Percentiles rank a stretch among this genome's conserved stretches.
phyloP scores from a whole-genome alignment of 2,329 filamentous ascomycete species.

The Huntiella omanensis region DNA sequence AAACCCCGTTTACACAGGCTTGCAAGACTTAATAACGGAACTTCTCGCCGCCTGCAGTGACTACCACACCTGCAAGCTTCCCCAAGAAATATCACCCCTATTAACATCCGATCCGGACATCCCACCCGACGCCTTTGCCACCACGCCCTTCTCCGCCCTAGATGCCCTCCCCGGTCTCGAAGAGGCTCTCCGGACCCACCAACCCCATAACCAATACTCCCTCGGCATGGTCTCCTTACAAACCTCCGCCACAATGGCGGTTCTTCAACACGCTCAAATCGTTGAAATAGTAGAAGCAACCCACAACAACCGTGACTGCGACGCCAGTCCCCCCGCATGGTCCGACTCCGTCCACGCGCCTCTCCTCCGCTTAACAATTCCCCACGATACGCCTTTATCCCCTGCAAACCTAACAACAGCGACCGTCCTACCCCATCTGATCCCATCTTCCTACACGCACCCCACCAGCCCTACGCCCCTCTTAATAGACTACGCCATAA shows the following conservation, averaged over 20 bases:
- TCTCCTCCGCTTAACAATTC: slow-evolving; percentile 6
- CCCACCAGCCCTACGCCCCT: slow-evolving; percentile 1
- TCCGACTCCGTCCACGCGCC: slow-evolving; percentile 7
- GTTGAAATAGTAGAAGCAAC: slow-evolving; percentile 7
- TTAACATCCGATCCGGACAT: slow-evolving; percentile 7
- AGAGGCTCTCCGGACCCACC: slow-evolving; percentile 3
- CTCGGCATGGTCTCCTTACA: slow-evolving; percentile 7
- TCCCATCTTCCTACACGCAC: neutral
- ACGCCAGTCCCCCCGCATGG: slow-evolving; percentile 4
- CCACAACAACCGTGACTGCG: slow-evolving; percentile 5
- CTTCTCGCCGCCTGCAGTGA: slow-evolving; percentile 1
- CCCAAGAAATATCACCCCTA: slow-evolving; percentile 4
- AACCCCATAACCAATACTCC: slow-evolving; percentile 4
- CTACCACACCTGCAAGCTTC: slow-evolving; percentile 8
- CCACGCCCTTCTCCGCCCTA: slow-evolving; percentile 3
- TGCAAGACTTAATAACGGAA: neutral
- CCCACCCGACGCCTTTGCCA: slow-evolving; percentile 8
- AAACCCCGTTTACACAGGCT: too few species aligned
- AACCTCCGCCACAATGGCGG: slow-evolving; percentile 8
- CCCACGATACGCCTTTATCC: neutral
- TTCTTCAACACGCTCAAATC: slow-evolving; percentile 7
- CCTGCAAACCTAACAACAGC: slow-evolving; percentile 5
- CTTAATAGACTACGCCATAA: slow-evolving; percentile 8
- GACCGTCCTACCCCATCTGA: slow-evolving; percentile 1
- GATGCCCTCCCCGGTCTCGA: slow-evolving; percentile 6